These are phyloP conservation scores for Tilletia walkeri DNA, from an alignment of 1,284 basidiomycete species.

Conservation along the genomic window DNA sequence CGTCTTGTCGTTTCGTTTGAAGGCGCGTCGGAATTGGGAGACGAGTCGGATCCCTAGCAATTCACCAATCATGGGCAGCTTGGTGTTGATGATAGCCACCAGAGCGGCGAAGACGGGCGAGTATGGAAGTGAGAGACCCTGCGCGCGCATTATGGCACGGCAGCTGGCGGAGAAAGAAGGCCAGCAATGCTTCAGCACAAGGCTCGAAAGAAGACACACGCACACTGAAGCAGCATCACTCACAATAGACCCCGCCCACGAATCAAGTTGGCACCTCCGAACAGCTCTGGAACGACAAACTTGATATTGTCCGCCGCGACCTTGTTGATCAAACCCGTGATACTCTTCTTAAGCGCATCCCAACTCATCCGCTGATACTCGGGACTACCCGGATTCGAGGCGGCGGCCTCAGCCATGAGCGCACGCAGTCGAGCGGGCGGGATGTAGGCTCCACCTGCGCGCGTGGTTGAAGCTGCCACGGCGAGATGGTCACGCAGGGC, in stretches of 20 bases:
- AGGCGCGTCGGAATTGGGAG: constrained; percentile 89
- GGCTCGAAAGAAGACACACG: not conserved
- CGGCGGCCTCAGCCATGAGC: constrained; percentile 76
- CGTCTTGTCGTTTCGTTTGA: constrained; percentile 97
- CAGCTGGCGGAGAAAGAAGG: constrained; percentile 24
- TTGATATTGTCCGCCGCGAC: constrained; percentile 85
- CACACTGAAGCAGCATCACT: not conserved
- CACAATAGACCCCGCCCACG: constrained; percentile 50
- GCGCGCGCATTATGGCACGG: constrained; percentile 95
- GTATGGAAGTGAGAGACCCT: constrained; percentile 91
- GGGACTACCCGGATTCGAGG: constrained; percentile 77
- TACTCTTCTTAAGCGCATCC: constrained; percentile 95
- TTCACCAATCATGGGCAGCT: constrained; percentile 93
- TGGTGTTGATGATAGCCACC: constrained; percentile 93
- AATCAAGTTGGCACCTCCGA: constrained; percentile 53
- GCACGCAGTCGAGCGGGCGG: constrained; percentile 85
- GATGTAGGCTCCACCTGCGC: constrained; percentile 92
- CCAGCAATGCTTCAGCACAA: not conserved
- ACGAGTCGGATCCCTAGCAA: constrained; percentile 82
- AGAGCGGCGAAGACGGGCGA: constrained; percentile 95
- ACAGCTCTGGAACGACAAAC: constrained; percentile 79
- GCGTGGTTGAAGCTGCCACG: constrained; percentile 54
- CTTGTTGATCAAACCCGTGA: constrained; percentile 99
- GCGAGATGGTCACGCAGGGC: constrained; percentile 39
- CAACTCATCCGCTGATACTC: constrained; percentile 93